A percentile compares a stretch with the other conserved stretches of the same genome.
These are phyloP conservation scores for Nyctanthes arbortristis DNA, from an alignment of 257 asterid species.

Conservation along the genomic window DNA sequence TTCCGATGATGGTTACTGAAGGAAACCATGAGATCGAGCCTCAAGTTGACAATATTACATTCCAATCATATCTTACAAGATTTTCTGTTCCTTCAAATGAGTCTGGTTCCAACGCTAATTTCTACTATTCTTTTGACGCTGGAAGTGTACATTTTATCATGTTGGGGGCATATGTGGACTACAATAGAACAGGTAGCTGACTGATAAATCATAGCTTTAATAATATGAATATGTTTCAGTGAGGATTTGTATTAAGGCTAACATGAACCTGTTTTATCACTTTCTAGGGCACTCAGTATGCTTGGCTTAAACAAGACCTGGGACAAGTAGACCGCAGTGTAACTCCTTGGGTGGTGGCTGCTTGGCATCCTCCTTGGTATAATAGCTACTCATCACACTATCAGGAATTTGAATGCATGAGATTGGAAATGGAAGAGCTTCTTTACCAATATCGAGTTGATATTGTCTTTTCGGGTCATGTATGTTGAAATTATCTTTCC, in stretches of 20 bases:
- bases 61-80: constrained; percentile 62
- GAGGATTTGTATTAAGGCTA: neutral
- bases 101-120: constrained; percentile 58
- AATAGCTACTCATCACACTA: constrained; percentile 86
- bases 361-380: constrained; percentile 97
- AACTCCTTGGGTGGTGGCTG: constrained; percentile 82
- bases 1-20: constrained; percentile 89
- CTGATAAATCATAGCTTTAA: constrained; percentile 15
- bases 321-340: constrained; percentile 44
- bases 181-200: constrained; percentile 58
- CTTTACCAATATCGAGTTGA: constrained; percentile 60
- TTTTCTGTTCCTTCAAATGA: constrained; percentile 81
- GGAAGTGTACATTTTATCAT: constrained; percentile 80
- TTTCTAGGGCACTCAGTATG: constrained; percentile 64
- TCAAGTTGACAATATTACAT: constrained; percentile 53
- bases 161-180: constrained; percentile 84
- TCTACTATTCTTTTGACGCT: constrained; percentile 85
- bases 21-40: constrained; percentile 96
- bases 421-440: constrained; percentile 74
- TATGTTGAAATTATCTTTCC: constrained; percentile 33
- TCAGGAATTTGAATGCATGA: constrained; percentile 93
- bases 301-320: constrained; percentile 74
- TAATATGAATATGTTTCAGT: neutral
- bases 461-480: constrained; percentile 84
- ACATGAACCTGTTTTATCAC: neutral